phyloP scores from a whole-genome alignment of 805 yeast genomes.

The Hanseniaspora guilliermondii region DNA sequence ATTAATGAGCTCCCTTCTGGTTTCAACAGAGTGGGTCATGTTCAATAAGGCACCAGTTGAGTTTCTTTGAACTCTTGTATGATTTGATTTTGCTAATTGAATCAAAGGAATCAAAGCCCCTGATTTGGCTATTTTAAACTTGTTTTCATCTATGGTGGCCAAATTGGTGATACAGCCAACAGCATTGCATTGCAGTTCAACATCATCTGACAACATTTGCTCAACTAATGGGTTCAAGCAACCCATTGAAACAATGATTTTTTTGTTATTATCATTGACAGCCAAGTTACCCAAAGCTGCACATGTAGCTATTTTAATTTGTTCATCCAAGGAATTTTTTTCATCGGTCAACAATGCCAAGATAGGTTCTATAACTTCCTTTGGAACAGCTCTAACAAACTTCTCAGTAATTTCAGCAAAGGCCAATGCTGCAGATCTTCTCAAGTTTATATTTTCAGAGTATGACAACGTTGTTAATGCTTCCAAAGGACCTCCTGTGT shows the following conservation, averaged over 20 bases:
- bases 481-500: slow-evolving; percentile 67
- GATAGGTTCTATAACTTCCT: slow-evolving; percentile 89
- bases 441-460: slow-evolving; percentile 87
- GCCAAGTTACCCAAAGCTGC: slow-evolving; percentile 98
- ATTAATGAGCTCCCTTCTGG: slow-evolving; percentile 88
- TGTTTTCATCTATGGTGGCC: slow-evolving; percentile 96
- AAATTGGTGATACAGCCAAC: slow-evolving; percentile 97
- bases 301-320: slow-evolving; percentile 96
- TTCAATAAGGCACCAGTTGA: slow-evolving; percentile 96
- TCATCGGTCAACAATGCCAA: slow-evolving; percentile 45
- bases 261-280: slow-evolving; percentile 87
- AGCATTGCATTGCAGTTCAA: slow-evolving; percentile 97
- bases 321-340: slow-evolving; percentile 69
- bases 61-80: slow-evolving; percentile 91
- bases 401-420: slow-evolving; percentile 98
- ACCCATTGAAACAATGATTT: slow-evolving; percentile 92
- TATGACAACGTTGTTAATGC: slow-evolving; percentile 88
- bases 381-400: slow-evolving; percentile 77
- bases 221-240: slow-evolving; percentile 91
- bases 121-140: slow-evolving; percentile 85
- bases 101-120: slow-evolving; percentile 94
- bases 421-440: slow-evolving; percentile 93
- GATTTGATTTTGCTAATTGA: slow-evolving; percentile 84
- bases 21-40: slow-evolving; percentile 96
- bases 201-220: slow-evolving; percentile 94